Evolutionary conservation across 331 rosid species (phyloP).

Genomic region (Quercus tomentella): DNA sequence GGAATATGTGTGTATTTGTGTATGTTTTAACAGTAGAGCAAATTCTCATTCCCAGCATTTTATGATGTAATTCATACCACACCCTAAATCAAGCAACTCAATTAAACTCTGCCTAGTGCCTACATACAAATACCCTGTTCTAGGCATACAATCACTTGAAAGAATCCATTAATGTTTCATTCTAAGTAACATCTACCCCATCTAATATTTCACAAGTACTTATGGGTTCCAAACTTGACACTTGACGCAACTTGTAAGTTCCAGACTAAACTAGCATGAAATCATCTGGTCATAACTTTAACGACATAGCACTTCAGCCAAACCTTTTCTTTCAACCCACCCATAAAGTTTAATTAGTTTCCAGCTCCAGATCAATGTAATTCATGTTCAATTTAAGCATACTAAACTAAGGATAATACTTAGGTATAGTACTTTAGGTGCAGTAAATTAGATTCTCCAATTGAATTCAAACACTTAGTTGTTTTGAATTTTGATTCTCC

Average conservation of each 20-base stretch:
- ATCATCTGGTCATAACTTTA: background rate
- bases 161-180: background rate
- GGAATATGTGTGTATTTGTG: background rate
- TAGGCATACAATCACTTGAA: background rate
- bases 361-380: background rate
- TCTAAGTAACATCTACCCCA: background rate
- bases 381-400: background rate
- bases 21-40: background rate
- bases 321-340: background rate
- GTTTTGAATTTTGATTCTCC: too few species aligned
- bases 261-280: background rate
- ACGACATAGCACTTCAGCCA: too few species aligned
- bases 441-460: too few species aligned
- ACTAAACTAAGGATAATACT: too few species aligned
- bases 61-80: background rate
- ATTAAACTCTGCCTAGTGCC: background rate
- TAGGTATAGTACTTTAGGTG: too few species aligned
- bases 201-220: background rate
- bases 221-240: background rate
- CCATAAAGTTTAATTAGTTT: background rate
- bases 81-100: background rate
- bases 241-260: background rate
- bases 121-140: background rate
- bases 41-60: background rate
- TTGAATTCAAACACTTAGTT: too few species aligned